Percentiles rank a stretch among this genome's conserved stretches.
These are phyloP conservation scores for Aspergillus sparsus DNA, from an alignment of 495 filamentous ascomycete genomes.

Conservation along the genomic window DNA sequence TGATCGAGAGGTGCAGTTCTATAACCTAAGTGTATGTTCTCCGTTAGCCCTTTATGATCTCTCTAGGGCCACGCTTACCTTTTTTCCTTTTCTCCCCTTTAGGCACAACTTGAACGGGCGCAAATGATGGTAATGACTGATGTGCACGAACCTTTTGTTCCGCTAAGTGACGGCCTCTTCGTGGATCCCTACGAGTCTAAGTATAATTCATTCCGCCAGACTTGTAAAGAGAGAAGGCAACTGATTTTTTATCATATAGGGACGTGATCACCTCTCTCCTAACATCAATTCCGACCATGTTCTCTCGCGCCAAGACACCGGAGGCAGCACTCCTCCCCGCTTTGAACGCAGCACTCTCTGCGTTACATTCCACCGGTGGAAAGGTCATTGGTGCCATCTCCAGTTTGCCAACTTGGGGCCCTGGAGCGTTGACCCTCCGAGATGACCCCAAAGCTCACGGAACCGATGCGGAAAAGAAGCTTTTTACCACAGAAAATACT, in stretches of 20 bases:
- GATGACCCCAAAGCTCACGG: constrained; percentile 86
- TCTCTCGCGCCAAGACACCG: constrained; percentile 81
- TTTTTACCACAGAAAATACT: constrained; percentile 86
- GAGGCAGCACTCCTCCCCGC: constrained; percentile 85
- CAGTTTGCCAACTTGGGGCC: constrained; percentile 85
- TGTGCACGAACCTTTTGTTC: constrained; percentile 95
- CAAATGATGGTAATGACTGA: constrained; percentile 99
- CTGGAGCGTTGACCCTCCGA: constrained; percentile 75
- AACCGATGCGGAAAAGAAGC: constrained; percentile 87
- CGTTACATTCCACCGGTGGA: constrained; percentile 81
- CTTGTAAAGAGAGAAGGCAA: background rate
- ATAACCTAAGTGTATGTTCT: constrained; percentile 76
- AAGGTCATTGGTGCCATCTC: constrained; percentile 88
- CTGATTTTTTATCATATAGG: constrained; percentile 35
- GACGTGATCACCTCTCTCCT: constrained; percentile 84
- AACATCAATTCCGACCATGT: constrained; percentile 75
- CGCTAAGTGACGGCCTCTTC: constrained; percentile 87
- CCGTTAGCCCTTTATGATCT: constrained; percentile 16
- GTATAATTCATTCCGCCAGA: constrained; percentile 39
- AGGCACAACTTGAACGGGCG: constrained; percentile 78
- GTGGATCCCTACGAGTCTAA: constrained; percentile 94
- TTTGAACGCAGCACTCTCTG: constrained; percentile 76
- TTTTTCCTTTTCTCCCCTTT: constrained; percentile 28
- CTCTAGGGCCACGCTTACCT: too few relatives aligned
- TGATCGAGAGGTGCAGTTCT: constrained; percentile 95